Evolutionary conservation across 305 asterid genomes (phyloP).

Genomic region (Euphrasia arctica): DNA sequence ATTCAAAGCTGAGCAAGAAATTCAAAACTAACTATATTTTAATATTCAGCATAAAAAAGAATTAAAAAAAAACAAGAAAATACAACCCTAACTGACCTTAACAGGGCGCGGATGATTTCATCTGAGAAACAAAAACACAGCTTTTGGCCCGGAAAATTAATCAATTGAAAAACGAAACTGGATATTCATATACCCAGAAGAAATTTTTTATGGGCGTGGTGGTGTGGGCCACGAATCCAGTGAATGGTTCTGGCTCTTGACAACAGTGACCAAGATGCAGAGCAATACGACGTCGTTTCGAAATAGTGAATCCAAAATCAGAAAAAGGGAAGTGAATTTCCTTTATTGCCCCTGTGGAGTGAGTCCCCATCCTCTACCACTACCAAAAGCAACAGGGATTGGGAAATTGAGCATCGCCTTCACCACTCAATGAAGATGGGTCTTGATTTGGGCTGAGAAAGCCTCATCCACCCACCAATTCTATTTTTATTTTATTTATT

Average conservation of each 20-base stretch:
- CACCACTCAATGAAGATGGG: too few species aligned
- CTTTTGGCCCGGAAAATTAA: slow-evolving; percentile 1
- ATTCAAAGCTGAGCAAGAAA: neutral
- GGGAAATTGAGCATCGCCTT: too few species aligned
- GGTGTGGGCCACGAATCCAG: slow-evolving; percentile 47
- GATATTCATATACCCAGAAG: slow-evolving; percentile 21
- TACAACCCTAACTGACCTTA: slow-evolving; percentile 29
- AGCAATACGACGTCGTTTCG: too few species aligned
- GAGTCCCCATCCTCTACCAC: too few species aligned
- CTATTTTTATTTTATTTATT: too few species aligned
- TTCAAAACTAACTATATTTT: neutral
- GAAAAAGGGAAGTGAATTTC: too few species aligned
- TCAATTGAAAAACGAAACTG: neutral
- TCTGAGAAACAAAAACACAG: slow-evolving; percentile 22
- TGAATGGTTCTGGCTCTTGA: slow-evolving; percentile 39
- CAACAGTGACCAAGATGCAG: too few species aligned
- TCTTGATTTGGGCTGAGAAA: too few species aligned
- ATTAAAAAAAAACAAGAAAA: slow-evolving; percentile 7
- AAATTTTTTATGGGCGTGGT: slow-evolving; percentile 22
- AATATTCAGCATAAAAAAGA: slow-evolving; percentile 9
- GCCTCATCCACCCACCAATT: too few species aligned
- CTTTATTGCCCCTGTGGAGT: too few species aligned
- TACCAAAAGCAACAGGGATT: too few species aligned
- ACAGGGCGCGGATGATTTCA: slow-evolving; percentile 28
- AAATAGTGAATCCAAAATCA: too few species aligned